Evolutionary conservation across 179 eudicot genomes (phyloP).

Genomic region (Silene noctiflora): DNA sequence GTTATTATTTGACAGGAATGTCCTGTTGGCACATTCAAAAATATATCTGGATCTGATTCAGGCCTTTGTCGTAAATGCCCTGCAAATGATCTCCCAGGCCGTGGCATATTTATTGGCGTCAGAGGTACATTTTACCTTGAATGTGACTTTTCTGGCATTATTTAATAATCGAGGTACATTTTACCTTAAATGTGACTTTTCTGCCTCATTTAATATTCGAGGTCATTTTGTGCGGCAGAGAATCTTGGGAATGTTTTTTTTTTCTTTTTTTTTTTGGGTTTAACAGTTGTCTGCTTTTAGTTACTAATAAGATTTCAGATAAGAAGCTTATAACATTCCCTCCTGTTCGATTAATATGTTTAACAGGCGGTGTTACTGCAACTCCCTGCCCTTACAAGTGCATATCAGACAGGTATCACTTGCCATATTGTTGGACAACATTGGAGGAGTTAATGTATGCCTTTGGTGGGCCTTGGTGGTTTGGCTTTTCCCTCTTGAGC

Average conservation of each 20-base stretch:
- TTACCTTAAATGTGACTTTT: background rate
- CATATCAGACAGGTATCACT: constrained; percentile 86
- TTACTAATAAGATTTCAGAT: background rate
- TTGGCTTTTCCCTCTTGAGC: constrained; percentile 62
- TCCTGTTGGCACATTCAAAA: constrained; percentile 89
- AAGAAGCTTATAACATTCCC: background rate
- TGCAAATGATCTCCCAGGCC: constrained; percentile 65
- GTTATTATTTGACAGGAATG: constrained; percentile 65
- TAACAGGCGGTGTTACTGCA: constrained; percentile 79
- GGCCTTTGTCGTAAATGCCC: constrained; percentile 76
- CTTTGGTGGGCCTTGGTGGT: constrained; percentile 97
- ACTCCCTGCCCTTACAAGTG: constrained; percentile 94
- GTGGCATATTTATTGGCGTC: constrained; percentile 61
- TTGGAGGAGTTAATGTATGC: constrained; percentile 84
- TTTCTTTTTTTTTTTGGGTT: background rate
- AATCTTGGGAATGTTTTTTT: background rate
- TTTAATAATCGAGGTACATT: constrained; percentile 31
- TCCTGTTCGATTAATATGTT: constrained; percentile 8
- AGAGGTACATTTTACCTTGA: constrained; percentile 54
- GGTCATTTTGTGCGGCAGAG: background rate
- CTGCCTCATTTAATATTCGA: background rate
- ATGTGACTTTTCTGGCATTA: background rate
- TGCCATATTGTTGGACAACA: constrained; percentile 91
- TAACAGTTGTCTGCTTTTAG: background rate
- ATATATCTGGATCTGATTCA: constrained; percentile 69